A percentile compares a stretch with the other conserved stretches of the same genome.
phyloP scores from a whole-genome alignment of 108 stramenopile genomes.

The Fragilariopsis cylindrus region DNA sequence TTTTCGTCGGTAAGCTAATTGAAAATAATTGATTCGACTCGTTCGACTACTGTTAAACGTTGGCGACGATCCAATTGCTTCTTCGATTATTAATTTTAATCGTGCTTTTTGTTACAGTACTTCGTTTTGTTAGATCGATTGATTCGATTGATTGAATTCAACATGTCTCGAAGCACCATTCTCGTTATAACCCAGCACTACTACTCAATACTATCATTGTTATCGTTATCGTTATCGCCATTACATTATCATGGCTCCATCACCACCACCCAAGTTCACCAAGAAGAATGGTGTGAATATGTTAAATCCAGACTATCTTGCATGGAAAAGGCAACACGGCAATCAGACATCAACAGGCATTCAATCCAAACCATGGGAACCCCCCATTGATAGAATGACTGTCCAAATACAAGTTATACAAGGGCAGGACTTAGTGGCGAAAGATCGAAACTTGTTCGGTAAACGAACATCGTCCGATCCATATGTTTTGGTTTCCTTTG shows the following conservation, averaged over 20 bases:
- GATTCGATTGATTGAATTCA: no score
- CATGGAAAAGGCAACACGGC: slow-evolving; percentile 13
- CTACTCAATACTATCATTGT: no score
- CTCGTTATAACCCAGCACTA: no score
- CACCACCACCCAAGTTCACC: background rate
- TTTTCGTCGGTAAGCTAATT: no score
- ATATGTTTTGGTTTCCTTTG: slow-evolving; percentile 23
- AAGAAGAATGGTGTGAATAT: background rate
- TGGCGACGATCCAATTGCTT: no score
- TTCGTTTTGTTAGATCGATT: no score
- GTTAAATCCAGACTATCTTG: slow-evolving; percentile 13
- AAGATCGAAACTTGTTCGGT: slow-evolving; percentile 43
- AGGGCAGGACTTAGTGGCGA: slow-evolving; percentile 37
- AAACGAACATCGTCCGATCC: slow-evolving; percentile 48
- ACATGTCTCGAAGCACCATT: no score
- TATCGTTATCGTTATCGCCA: no score
- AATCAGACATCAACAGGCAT: background rate
- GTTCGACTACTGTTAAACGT: no score
- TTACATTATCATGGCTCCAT: background rate
- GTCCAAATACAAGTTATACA: background rate
- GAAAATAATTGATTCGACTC: no score
- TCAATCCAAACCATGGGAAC: background rate
- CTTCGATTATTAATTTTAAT: no score
- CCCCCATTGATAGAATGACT: background rate
- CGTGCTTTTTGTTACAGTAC: no score